Base-by-base conservation (phyloP, 2,329 filamentous ascomycete species). In the Clathrospora elynae region DNA sequence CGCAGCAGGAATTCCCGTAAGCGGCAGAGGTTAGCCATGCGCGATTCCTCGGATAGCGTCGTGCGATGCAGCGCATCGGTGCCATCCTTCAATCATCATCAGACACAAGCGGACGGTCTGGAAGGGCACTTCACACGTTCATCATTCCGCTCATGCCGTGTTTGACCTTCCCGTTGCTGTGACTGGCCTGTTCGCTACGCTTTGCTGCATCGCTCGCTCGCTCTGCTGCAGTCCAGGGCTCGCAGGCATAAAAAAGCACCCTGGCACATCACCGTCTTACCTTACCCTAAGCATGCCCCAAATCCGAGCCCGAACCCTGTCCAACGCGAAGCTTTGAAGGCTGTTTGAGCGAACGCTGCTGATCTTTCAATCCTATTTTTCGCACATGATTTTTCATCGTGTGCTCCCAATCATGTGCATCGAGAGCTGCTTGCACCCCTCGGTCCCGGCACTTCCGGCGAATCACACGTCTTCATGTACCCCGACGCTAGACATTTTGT, bases 251-350 rank as follows among this genome's bases (percentile, higher is more conserved):
- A 43, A 47, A 46, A 33, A 50, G 43, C 48, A 48, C 47, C 52
- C 56, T 60, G 61, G 57, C 46, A 48, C 28, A 35, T 42, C 51
- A 53, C 51, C 47, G 59, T 62, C 63, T 64, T 64, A 67, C 57
- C 49, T 57, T 52, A 49, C 64, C 62, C 54, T 59, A 66, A 66
- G 48, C 55, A 53, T 61, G 56, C 55, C 55, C 57, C 59, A 57
- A 54, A 53, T 61, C 65, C 64, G 65, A 61, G 55, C 60, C 63
- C 53, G 53, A 64, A 59, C 64, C 63, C 61, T 65, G 62, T 64
- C 56, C 61, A 59, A 59, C 53, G 57, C 61, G 55, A 63, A 56
- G 55, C 53, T 61, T 56, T 54, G 56, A 56, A 64, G 51, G 62
- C 62, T 67, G 57, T 64, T 55, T 57, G 57, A 59, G 54, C 53